Percentiles rank a stretch among this genome's conserved stretches.
Evolutionary conservation across 805 yeast genomes (phyloP).

Genomic region (Candida alai): DNA sequence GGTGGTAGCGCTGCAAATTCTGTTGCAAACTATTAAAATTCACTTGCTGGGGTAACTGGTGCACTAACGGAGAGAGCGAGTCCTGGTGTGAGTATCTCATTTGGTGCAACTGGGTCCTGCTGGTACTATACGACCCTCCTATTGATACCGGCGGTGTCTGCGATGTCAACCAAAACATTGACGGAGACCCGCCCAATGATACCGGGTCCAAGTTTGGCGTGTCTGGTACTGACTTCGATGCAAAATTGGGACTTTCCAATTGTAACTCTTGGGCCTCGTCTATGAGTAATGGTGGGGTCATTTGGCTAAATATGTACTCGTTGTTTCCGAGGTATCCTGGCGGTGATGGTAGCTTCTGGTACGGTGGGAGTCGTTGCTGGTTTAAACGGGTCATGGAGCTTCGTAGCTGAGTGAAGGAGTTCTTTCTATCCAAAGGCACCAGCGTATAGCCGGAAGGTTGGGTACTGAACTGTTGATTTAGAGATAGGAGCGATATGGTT

Average conservation of each 20-base stretch:
- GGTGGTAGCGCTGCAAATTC: slow-evolving; percentile 4
- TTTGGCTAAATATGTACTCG: slow-evolving; percentile 2
- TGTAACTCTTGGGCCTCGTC: not conserved
- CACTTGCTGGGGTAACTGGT: slow-evolving; percentile 6
- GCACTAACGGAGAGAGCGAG: not conserved
- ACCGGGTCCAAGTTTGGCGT: slow-evolving; percentile 52
- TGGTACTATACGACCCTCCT: slow-evolving; percentile 13
- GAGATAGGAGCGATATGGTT: slow-evolving; percentile 36
- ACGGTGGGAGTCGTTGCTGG: slow-evolving; percentile 36
- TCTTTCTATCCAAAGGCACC: slow-evolving; percentile 6
- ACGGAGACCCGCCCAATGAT: slow-evolving; percentile 53
- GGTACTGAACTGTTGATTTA: slow-evolving; percentile 19
- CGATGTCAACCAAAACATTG: slow-evolving; percentile 49
- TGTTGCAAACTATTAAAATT: not conserved
- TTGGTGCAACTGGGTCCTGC: slow-evolving; percentile 17
- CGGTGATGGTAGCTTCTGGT: slow-evolving; percentile 32
- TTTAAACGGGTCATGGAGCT: slow-evolving; percentile 21
- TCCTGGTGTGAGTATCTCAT: slow-evolving; percentile 9
- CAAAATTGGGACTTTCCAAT: slow-evolving; percentile 52
- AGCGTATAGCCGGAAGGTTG: not conserved
- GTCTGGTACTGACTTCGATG: slow-evolving; percentile 49
- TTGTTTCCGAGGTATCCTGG: slow-evolving; percentile 10
- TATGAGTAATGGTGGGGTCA: slow-evolving; percentile 1
- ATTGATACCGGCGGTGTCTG: slow-evolving; percentile 48
- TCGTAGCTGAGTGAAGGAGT: slow-evolving; percentile 5